Base-by-base conservation (phyloP, 2,329 filamentous ascomycete species). In the Colletotrichum tamarilloi region DNA sequence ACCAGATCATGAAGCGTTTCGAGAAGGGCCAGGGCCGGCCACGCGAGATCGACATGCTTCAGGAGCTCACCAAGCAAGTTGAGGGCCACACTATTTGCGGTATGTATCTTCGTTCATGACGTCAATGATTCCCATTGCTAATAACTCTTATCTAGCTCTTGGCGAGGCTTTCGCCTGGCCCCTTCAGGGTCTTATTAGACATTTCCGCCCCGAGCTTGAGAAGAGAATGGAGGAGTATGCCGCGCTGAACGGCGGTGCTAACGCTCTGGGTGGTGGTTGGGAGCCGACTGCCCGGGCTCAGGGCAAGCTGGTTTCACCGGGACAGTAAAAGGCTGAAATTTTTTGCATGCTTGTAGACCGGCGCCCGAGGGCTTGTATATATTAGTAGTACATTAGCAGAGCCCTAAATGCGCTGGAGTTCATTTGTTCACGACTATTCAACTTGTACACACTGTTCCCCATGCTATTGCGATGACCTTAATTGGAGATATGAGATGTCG, bases 91-190 rank as follows among this genome's bases (percentile, higher is more conserved):
- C 97, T 60, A 99, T 99, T 80, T 99, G 97, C 85, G 97, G 92
- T 93, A 90, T 82, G 91, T 87, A 42, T 87, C 42, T 32, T 19
- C 5, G 6, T 60, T n/a, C 59, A 55, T 74, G 62, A 62, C 67
- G 46, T 46, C 55, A 72, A 52, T 49, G 56, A 65, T 26, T 42
- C n/a, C 9, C 3, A 22, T n/a, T 19, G 46, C 79, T 85, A 77
- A 84, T 80, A 63, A 71, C 75, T 62, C 46, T 24, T 38, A 65
- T 24, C 30, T 75, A 94, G 92, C 96, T 85, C 88, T 99, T 76
- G 97, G 97, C 72, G 97, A 99, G 88, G 97, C 97, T 75, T 99
- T 99, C 79, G 95, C 97, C 76, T 99, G 97, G 97, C 97, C 97
- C 76, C 93, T 99, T 77, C 97, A 99, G 87, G 97, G 97, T 83